These are phyloP conservation scores for Boletus bicolor DNA, from an alignment of 768 basidiomycete species.

Conservation along the genomic window DNA sequence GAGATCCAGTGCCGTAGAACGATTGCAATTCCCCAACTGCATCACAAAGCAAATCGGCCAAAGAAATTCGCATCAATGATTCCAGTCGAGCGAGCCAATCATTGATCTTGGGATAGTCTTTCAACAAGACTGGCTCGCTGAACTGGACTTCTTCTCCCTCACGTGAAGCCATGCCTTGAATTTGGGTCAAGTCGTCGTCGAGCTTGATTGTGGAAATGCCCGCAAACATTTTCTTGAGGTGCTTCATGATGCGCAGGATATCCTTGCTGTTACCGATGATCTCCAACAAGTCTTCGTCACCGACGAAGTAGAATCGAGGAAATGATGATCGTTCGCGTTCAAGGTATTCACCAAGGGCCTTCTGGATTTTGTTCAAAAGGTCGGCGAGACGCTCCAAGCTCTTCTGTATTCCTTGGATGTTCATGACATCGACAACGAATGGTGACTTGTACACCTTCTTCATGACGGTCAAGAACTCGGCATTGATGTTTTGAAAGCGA, in stretches of 20 bases:
- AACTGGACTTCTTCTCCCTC: constrained; percentile 95
- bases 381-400: constrained; percentile 95
- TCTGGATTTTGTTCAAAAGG: constrained; percentile 96
- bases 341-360: constrained; percentile 97
- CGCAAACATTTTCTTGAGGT: constrained; percentile 99
- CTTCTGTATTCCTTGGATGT: constrained; percentile 95
- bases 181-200: constrained; percentile 83
- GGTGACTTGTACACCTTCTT: constrained; percentile 99
- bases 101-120: constrained; percentile 96
- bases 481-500: constrained; percentile 98
- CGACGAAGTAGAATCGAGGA: constrained; percentile 99
- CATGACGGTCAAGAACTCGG: constrained; percentile 97
- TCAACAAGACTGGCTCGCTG: constrained; percentile 76
- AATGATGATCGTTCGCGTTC: constrained; percentile 97
- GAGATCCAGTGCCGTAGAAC: constrained; percentile 69
- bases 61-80: constrained; percentile 85
- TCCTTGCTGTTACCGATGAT: constrained; percentile 99
- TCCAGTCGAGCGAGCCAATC: constrained; percentile 96
- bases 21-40: constrained; percentile 75
- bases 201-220: constrained; percentile 88
- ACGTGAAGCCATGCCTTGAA: constrained; percentile 90
- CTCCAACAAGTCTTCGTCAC: constrained; percentile 96
- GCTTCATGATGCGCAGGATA: constrained; percentile 96
- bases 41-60: constrained; percentile 77
- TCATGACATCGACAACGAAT: constrained; percentile 94